Evolutionary conservation across 2,329 filamentous ascomycete genomes (phyloP).

Genomic region (Trichoderma endophyticum): DNA sequence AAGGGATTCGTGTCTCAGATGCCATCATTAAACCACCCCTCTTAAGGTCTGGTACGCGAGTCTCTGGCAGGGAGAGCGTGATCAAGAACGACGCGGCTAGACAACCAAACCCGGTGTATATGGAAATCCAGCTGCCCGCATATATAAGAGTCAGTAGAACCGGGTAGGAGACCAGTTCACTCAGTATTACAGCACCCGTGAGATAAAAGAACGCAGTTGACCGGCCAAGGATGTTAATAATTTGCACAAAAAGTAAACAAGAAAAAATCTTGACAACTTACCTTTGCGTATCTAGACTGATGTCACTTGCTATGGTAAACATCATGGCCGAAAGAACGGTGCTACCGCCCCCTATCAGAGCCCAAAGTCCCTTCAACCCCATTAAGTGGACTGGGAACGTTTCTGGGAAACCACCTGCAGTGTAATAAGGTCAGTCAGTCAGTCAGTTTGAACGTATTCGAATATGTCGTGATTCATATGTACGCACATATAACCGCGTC

Average conservation of each 20-base stretch:
- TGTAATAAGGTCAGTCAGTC: neutral
- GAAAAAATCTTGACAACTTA: neutral
- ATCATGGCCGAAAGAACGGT: slow-evolving; percentile 3
- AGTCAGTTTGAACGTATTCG: neutral
- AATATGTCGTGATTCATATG: neutral
- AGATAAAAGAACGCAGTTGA: slow-evolving; percentile 6
- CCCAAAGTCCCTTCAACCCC: slow-evolving; percentile 1
- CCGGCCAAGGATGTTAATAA: slow-evolving; percentile 1
- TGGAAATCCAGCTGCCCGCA: neutral
- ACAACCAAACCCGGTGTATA: slow-evolving; percentile 3
- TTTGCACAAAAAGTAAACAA: neutral
- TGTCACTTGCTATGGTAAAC: neutral
- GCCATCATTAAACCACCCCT: neutral
- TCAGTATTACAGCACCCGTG: neutral
- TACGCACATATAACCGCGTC: slow-evolving; percentile 1
- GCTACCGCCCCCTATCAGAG: slow-evolving; percentile 1
- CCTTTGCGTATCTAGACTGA: neutral
- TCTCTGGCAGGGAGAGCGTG: slow-evolving; percentile 2
- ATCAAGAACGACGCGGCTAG: neutral
- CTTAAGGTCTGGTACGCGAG: neutral
- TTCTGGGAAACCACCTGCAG: slow-evolving; percentile 3
- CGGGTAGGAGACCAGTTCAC: neutral
- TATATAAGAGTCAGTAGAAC: neutral
- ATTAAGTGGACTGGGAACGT: neutral
- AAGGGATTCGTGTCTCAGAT: neutral